A percentile compares a stretch with the other conserved stretches of the same genome.
These are phyloP conservation scores for Pyrenophora seminiperda DNA, from an alignment of 2,329 filamentous ascomycete genomes.

Conservation along the genomic window DNA sequence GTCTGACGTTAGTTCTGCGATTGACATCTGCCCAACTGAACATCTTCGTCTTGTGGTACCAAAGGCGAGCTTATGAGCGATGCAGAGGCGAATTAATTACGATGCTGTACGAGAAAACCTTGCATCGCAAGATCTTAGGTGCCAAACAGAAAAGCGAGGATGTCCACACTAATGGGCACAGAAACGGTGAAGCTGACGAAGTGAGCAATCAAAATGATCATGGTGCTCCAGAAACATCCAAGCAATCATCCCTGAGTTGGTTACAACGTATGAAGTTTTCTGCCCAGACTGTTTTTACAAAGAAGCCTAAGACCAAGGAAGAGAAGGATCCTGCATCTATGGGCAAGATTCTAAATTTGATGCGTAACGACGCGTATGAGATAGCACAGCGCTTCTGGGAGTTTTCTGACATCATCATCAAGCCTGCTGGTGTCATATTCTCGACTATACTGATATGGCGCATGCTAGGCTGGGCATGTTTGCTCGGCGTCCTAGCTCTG, in stretches of 20 bases:
- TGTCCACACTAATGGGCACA: slow-evolving; percentile 25
- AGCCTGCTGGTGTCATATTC: slow-evolving; percentile 76
- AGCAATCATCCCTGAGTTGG: slow-evolving; percentile 4
- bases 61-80: slow-evolving; percentile 81
- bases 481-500: slow-evolving; percentile 74
- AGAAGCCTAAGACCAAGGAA: slow-evolving; percentile 29
- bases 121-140: slow-evolving; percentile 64
- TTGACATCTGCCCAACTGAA: slow-evolving; percentile 67
- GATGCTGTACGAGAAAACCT: slow-evolving; percentile 79
- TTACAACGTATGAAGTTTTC: slow-evolving; percentile 14
- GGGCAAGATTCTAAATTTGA: slow-evolving; percentile 87
- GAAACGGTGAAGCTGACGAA: slow-evolving; percentile 20
- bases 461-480: slow-evolving; percentile 78
- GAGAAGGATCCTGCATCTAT: slow-evolving; percentile 71
- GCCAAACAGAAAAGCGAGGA: slow-evolving; percentile 39
- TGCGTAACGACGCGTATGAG: slow-evolving; percentile 82
- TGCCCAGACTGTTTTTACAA: slow-evolving; percentile 24
- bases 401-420: slow-evolving; percentile 74
- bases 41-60: slow-evolving; percentile 78
- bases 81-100: slow-evolving; percentile 85
- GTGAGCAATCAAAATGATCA: slow-evolving; percentile 22
- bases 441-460: slow-evolving; percentile 75
- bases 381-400: slow-evolving; percentile 88
- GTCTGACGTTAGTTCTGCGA: slow-evolving; percentile 64
- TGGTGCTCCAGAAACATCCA: slow-evolving; percentile 8